Conservation (phyloP, 108 stramenopile species). For the Stephanodiscus triporus region DNA sequence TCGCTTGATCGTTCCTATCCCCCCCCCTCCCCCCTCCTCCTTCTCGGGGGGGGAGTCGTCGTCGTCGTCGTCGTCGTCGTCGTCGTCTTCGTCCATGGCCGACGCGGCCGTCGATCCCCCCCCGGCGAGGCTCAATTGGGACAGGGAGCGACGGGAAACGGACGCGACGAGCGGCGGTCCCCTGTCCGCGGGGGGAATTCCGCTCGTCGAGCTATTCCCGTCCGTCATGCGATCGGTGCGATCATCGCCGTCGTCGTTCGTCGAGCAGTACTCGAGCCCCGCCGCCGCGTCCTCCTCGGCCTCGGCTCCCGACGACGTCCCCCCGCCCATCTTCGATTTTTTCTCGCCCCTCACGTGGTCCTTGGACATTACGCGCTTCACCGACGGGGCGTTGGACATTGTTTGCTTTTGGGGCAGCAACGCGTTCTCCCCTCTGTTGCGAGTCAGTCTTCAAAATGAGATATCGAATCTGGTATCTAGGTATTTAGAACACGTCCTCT, state of each 20-base stretch:
- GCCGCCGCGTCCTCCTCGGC: not conserved
- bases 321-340: slow-evolving; percentile 1
- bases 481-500: too few species aligned
- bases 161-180: not conserved
- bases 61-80: not conserved
- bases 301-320: not conserved
- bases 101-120: too few species aligned
- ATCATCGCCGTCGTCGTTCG: not conserved
- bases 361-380: slow-evolving; percentile 6
- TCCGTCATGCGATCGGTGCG: not conserved
- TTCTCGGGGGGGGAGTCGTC: not conserved
- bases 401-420: not conserved
- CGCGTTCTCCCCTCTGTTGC: too few species aligned
- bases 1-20: not conserved
- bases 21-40: not conserved
- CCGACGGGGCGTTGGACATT: not conserved
- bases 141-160: not conserved
- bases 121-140: not conserved
- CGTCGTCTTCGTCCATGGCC: not conserved
- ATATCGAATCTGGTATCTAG: too few species aligned
- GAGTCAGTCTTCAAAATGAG: too few species aligned
- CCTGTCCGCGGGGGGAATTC: not conserved
- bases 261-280: not conserved
- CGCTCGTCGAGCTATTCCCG: too few species aligned
- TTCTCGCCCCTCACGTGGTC: not conserved